Evolutionary conservation across 768 basidiomycete genomes (phyloP).

Genomic region (Lyophyllum shimeji): DNA sequence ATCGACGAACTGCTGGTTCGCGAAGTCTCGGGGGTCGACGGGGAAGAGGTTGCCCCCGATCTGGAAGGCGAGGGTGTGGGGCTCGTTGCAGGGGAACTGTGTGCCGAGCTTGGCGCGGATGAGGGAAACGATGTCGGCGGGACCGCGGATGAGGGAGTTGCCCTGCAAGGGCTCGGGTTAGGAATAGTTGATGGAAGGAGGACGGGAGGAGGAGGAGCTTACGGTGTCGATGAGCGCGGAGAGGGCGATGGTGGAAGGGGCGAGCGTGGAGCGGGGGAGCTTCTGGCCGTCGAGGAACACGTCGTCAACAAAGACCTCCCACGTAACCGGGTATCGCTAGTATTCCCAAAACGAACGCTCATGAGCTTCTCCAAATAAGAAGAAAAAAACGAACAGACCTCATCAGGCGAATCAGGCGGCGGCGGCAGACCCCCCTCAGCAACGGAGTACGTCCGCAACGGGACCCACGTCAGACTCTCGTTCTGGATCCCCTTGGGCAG

Average conservation of each 20-base stretch:
- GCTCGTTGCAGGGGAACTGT: slow-evolving; percentile 53
- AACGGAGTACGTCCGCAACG: slow-evolving; percentile 53
- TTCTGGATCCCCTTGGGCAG: slow-evolving; percentile 51
- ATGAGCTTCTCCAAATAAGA: too few relatives aligned
- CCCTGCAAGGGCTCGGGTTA: slow-evolving; percentile 44
- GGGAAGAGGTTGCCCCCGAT: slow-evolving; percentile 72
- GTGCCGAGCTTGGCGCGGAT: slow-evolving; percentile 43
- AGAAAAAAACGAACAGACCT: too few relatives aligned
- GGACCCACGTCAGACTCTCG: slow-evolving; percentile 62
- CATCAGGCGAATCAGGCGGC: slow-evolving; percentile 55
- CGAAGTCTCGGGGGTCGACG: slow-evolving; percentile 75
- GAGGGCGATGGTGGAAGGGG: slow-evolving; percentile 46
- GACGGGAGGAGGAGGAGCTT: slow-evolving; percentile 16
- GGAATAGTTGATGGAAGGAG: background rate
- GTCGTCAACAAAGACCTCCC: slow-evolving; percentile 73
- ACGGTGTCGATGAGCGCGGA: slow-evolving; percentile 77
- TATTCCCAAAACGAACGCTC: too few relatives aligned
- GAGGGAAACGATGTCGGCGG: slow-evolving; percentile 56
- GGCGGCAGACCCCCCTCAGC: slow-evolving; percentile 54
- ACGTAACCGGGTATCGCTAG: slow-evolving; percentile 63
- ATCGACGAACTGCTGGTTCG: slow-evolving; percentile 38
- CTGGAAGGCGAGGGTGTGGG: slow-evolving; percentile 65
- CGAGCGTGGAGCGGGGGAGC: slow-evolving; percentile 55
- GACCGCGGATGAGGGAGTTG: slow-evolving; percentile 76
- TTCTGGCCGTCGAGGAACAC: slow-evolving; percentile 67